Conservation (phyloP, 371 early-diverging fungal genomes). For the Saksenaea vasiformis region DNA sequence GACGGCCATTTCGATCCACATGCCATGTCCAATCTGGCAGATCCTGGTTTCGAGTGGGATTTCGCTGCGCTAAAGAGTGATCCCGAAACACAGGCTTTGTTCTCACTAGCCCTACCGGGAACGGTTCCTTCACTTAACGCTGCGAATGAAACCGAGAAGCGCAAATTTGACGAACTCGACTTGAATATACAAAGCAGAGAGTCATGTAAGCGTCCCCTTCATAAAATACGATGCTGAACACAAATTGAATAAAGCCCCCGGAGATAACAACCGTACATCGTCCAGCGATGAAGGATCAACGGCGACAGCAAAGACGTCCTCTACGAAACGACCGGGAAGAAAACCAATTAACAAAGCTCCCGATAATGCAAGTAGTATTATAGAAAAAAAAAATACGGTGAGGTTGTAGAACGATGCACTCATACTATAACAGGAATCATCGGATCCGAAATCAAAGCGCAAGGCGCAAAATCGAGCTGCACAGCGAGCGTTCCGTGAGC, state of each 20-base stretch:
- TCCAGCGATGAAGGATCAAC: not conserved
- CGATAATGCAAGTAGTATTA: not conserved
- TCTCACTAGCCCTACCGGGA: not conserved
- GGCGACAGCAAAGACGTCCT: not conserved
- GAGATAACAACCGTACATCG: not conserved
- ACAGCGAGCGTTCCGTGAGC: slow-evolving; percentile 75
- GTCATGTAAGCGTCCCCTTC: not conserved
- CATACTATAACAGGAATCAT: not conserved
- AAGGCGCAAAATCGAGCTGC: slow-evolving; percentile 78
- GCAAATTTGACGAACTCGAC: not conserved
- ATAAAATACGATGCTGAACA: not conserved
- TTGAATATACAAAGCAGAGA: not conserved
- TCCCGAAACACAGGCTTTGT: not conserved
- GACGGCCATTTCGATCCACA: not conserved
- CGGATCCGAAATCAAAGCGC: slow-evolving; percentile 48
- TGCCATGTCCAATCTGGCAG: not conserved
- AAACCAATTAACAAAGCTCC: slow-evolving; percentile 3
- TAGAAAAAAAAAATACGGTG: not conserved
- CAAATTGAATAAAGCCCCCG: not conserved
- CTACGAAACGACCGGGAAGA: slow-evolving; percentile 4
- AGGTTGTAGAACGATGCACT: not conserved
- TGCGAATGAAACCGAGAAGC: not conserved
- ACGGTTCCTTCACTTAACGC: too few relatives aligned
- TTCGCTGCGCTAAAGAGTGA: not conserved
- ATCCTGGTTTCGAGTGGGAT: not conserved